A percentile compares a stretch with the other conserved stretches of the same genome.
phyloP scores from a whole-genome alignment of 805 yeast genomes.

The Millerozyma miso region DNA sequence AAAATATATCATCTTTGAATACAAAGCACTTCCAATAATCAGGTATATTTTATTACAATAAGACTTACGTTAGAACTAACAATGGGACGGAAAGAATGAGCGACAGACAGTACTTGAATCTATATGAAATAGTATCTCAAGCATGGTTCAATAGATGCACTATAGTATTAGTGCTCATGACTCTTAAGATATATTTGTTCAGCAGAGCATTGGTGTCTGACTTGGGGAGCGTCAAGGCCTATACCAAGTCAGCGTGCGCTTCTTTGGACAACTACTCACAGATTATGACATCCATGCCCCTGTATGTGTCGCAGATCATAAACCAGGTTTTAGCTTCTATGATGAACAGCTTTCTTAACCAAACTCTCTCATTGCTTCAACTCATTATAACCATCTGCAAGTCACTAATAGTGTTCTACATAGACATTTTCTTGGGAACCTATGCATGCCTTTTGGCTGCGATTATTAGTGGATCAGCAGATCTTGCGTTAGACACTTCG shows the following conservation, averaged over 20 bases:
- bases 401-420: constrained; percentile 53
- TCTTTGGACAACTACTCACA: constrained; percentile 38
- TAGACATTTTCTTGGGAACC: constrained; percentile 80
- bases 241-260: constrained; percentile 40
- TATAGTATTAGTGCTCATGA: constrained; percentile 48
- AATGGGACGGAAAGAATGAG: neutral
- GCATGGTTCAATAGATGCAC: constrained; percentile 65
- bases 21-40: no score
- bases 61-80: no score
- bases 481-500: constrained; percentile 70
- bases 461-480: constrained; percentile 66
- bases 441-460: constrained; percentile 78
- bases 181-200: constrained; percentile 61
- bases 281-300: constrained; percentile 43
- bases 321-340: constrained; percentile 47
- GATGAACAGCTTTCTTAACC: constrained; percentile 46
- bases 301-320: constrained; percentile 51
- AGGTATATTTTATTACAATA: no score
- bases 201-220: constrained; percentile 35
- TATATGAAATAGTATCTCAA: constrained; percentile 57
- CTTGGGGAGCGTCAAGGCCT: constrained; percentile 33
- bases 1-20: no score
- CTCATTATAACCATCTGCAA: constrained; percentile 55
- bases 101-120: constrained; percentile 34
- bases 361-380: constrained; percentile 39